Evolutionary conservation across 805 yeast genomes (phyloP), one percentile per base, ranked within the genome.

Genomic region (Schizosaccharomyces japonicus): DNA sequence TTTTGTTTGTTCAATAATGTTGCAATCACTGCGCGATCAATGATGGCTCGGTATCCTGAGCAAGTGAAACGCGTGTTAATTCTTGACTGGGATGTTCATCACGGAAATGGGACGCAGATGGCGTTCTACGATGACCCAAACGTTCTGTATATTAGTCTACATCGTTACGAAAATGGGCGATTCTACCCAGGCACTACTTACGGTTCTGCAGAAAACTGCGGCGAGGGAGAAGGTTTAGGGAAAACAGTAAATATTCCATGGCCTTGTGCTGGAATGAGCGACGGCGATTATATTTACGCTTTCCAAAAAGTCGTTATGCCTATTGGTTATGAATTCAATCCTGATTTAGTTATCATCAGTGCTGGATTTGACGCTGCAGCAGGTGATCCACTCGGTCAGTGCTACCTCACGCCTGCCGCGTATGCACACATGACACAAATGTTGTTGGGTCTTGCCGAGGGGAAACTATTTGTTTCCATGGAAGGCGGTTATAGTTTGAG

Each of bases 351-450:
- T 3, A 82, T 90, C 31, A 76, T 90, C 29, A 81, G 94, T 17
- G 77, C 96, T 0, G 99, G 99, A 0, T 90, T 90, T 56, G 99
- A 90, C 64, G 98, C 98, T 19, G 99, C 99, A 1, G 94, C 82
- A 56, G 96, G 96, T 50, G 99, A 90, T 62, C 78, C 83, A 50
- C 81, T 90, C 52, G 99, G 98, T 8, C 94, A 87, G 44, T 90
- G 95, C 60, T 92, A 82, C 59, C 93, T 90, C 1, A 71, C 94
- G 0, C 98, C 98, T 1, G 79, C 84, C 33, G 94, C 95, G 11
- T 90, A 90, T 60, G 95, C 94, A 6, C 85, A 84, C 52, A 84
- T 90, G 95, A 81, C 95, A 3, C 93, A 84, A 58, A 70, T 77
- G 76, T 66, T 90, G 53, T 85, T 85, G 62, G 74, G 82, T 34